Evolutionary conservation across 345 rosid species (phyloP).

Genomic region (Populus nigra): DNA sequence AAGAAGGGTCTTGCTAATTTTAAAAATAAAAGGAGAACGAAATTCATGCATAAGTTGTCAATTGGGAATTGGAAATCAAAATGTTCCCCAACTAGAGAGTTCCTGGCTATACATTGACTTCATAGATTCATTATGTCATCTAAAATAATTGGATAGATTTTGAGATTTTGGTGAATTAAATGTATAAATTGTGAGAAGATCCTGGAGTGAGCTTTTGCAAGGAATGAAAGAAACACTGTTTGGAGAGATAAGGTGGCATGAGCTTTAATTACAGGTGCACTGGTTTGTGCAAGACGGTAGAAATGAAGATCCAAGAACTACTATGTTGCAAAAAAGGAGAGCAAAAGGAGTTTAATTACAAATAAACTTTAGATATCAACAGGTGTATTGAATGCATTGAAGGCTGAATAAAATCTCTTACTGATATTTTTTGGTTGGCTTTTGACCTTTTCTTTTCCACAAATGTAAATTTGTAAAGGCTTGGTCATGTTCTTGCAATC

Average conservation of each 20-base stretch:
- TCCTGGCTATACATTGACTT: background rate
- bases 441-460: background rate
- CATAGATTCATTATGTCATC: background rate
- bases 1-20: background rate
- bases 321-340: background rate
- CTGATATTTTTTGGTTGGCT: background rate
- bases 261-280: background rate
- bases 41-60: background rate
- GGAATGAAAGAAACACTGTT: background rate
- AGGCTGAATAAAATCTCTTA: background rate
- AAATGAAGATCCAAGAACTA: background rate
- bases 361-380: background rate
- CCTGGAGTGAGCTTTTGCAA: background rate
- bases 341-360: background rate
- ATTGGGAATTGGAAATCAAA: background rate
- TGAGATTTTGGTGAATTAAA: background rate
- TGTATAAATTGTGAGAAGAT: background rate
- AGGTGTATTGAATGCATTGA: background rate
- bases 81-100: background rate
- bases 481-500: background rate
- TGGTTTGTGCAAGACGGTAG: background rate
- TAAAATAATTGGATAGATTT: background rate
- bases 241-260: background rate
- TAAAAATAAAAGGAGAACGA: background rate
- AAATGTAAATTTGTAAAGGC: background rate